Base-by-base conservation (phyloP, 306 rosid genomes). In the Vicia faba region DNA sequence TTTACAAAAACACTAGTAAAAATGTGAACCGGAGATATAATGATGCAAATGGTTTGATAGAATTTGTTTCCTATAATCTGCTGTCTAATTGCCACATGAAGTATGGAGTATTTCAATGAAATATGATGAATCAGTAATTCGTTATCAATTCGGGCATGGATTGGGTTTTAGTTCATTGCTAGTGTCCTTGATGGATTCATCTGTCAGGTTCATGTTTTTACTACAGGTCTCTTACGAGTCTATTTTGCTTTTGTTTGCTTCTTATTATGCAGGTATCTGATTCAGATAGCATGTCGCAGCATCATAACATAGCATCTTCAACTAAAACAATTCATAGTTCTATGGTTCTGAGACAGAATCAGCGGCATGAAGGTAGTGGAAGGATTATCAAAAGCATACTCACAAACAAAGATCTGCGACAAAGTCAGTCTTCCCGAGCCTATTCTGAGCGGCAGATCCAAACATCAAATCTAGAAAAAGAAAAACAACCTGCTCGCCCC, bases 301-400 rank as follows among this genome's bases (percentile, higher is more conserved):
- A 74, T 49, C 80, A 78, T 14, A 82, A 41, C 63, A n/a, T 58
- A 66, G 48, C 79, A 39, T 72, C 86, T 66, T 66, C 87, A 48
- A 72, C 74, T 56, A 85, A 76, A 73, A 59, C 12, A 2, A 48
- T 44, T 59, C 13, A 48, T 39, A 81, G 76, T 70, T 74, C 82
- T 73, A 29, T 73, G 43, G 59, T 72, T 43, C 28, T 53, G 50
- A 84, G 82, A 73, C 96, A 82, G 78, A 82, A 77, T 69, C 89
- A 73, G 64, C 78, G 70, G 65, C 80, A 64, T 41, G 82, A 78
- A 64, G 87, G 83, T 71, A 74, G 72, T 8, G 89, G 85, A 69
- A 78, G 86, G 82, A 80, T 82, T 35, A 74, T 82, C 38, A 88
- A 75, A 78, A 75, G 85, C 71, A 86, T 88, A 80, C 86, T 82